phyloP scores from a whole-genome alignment of 306 rosid species.

The Begonia masoniana region DNA sequence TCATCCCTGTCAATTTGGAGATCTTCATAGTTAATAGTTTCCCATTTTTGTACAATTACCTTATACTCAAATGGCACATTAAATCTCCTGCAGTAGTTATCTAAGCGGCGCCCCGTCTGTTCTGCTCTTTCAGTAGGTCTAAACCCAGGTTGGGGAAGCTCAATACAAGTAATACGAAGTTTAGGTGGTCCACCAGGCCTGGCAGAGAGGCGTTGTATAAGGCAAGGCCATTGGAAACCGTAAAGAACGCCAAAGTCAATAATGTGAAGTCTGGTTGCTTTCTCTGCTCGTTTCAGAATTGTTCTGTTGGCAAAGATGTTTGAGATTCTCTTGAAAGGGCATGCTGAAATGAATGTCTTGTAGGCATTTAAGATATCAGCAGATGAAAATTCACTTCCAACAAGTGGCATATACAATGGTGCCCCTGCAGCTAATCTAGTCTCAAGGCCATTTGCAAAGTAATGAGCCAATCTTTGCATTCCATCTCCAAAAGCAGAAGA shows the following conservation, averaged over 20 bases:
- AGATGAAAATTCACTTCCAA: conserved; percentile 15
- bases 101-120: conserved; percentile 22
- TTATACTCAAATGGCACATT: conserved; percentile 25
- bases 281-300: conserved; percentile 13
- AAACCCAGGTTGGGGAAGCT: conserved; percentile 32
- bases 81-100: conserved; percentile 24
- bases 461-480: conserved; percentile 26
- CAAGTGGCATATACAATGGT: conserved; percentile 12
- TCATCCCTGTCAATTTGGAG: conserved; percentile 8
- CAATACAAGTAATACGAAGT: conserved; percentile 31
- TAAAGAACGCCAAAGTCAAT: conserved; percentile 30
- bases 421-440: conserved; percentile 18
- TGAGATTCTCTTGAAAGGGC: conserved; percentile 22
- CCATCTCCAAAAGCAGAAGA: conserved; percentile 26
- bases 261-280: conserved; percentile 19
- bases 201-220: conserved; percentile 22
- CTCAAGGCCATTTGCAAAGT: conserved; percentile 31
- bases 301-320: conserved; percentile 17
- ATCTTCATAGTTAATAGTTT: conserved; percentile 9
- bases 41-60: conserved; percentile 29
- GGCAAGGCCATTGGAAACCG: conserved; percentile 38
- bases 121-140: conserved; percentile 20
- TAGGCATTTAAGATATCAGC: conserved; percentile 22
- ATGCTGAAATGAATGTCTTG: conserved; percentile 17
- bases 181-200: conserved; percentile 26